These are phyloP conservation scores for Rhizopus microsporus DNA, from an alignment of 371 early-diverging fungal species.

Conservation along the genomic window DNA sequence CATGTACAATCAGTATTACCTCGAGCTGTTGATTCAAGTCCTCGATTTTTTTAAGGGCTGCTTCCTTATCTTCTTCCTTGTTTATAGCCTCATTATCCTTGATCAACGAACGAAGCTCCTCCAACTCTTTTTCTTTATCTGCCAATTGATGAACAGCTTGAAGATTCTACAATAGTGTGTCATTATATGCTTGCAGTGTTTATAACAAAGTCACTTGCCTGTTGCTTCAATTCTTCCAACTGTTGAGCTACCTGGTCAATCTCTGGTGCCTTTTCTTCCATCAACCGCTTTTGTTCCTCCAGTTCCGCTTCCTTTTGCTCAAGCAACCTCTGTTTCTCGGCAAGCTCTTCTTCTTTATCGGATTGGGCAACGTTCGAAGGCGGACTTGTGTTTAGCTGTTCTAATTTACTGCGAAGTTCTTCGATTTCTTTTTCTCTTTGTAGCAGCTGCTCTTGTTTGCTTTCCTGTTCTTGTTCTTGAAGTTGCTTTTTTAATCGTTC, in stretches of 20 bases:
- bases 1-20: constrained; percentile 9
- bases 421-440: constrained; percentile 8
- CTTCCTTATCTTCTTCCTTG: constrained; percentile 28
- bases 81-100: constrained; percentile 18
- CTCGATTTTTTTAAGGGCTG: constrained; percentile 29
- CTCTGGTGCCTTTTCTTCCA: constrained; percentile 26
- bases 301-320: constrained; percentile 30
- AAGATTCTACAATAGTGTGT: constrained; percentile 31
- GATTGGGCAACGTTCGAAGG: constrained; percentile 21
- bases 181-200: background rate
- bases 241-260: constrained; percentile 32
- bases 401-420: constrained; percentile 19
- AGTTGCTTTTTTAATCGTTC: constrained; percentile 33
- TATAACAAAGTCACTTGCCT: constrained; percentile 22
- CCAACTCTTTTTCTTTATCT: constrained; percentile 44
- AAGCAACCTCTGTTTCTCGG: constrained; percentile 30
- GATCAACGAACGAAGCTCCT: constrained; percentile 29
- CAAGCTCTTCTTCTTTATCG: constrained; percentile 26
- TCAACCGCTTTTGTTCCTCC: constrained; percentile 26
- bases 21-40: constrained; percentile 40
- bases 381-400: constrained; percentile 16
- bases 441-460: background rate
- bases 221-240: constrained; percentile 34
- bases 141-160: constrained; percentile 41
- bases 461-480: constrained; percentile 13